Percentiles rank a stretch among this genome's conserved stretches.
Conservation (phyloP, 2,329 filamentous ascomycete species). For the Hymenoscyphus albidus region DNA sequence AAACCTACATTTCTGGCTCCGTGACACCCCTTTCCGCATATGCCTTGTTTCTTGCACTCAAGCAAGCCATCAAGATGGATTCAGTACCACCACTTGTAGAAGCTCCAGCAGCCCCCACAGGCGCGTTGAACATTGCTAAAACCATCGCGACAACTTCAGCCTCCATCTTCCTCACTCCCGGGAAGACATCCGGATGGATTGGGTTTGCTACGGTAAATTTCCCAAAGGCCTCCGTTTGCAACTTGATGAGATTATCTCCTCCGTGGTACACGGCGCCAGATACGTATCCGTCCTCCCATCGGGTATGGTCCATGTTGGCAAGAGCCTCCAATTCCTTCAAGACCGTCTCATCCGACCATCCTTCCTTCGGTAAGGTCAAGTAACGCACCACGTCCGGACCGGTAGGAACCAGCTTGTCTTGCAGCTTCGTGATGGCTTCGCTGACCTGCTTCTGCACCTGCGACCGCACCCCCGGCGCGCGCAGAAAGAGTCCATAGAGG, state of each 20-base stretch:
- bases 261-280: constrained; percentile 96
- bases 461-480: constrained; percentile 77
- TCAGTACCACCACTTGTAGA: constrained; percentile 93
- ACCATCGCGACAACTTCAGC: constrained; percentile 97
- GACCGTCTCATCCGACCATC: constrained; percentile 75
- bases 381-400: constrained; percentile 69
- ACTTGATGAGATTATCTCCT: constrained; percentile 71
- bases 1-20: constrained; percentile 80
- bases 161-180: constrained; percentile 98
- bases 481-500: constrained; percentile 81
- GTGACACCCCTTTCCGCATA: constrained; percentile 80
- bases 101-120: constrained; percentile 78
- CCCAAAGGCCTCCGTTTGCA: constrained; percentile 91
- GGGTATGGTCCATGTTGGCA: constrained; percentile 83
- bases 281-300: constrained; percentile 94
- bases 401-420: constrained; percentile 75
- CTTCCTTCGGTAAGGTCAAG: constrained; percentile 74
- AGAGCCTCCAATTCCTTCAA: constrained; percentile 75
- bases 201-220: constrained; percentile 95
- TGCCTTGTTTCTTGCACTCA: constrained; percentile 86
- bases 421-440: constrained; percentile 74
- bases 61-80: constrained; percentile 92
- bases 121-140: constrained; percentile 82
- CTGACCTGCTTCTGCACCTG: constrained; percentile 82
- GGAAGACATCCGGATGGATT: constrained; percentile 97